Conservation (phyloP, 495 filamentous ascomycete species). For the Diplogelasinospora grovesii region DNA sequence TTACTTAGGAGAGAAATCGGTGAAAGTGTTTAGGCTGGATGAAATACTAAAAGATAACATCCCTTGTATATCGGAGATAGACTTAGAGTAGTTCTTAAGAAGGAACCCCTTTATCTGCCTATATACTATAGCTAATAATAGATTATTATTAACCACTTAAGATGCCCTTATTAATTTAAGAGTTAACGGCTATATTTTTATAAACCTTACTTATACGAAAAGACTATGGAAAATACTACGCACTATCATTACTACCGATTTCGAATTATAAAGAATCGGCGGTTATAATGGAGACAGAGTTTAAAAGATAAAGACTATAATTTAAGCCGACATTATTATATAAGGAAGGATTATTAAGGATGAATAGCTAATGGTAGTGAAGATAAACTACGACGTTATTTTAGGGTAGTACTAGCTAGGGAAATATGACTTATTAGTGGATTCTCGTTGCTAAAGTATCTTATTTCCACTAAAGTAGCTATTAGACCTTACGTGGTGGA, state of each 20-base stretch:
- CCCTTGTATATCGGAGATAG: no score
- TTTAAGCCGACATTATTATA: neutral
- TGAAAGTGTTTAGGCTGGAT: no score
- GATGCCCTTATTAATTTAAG: neutral
- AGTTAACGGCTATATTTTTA: slow-evolving; percentile 1
- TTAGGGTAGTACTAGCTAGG: neutral
- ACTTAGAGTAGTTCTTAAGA: neutral
- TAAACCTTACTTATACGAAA: neutral
- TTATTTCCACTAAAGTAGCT: neutral
- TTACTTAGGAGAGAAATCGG: neutral
- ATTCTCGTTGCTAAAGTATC: neutral
- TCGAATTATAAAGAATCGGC: neutral
- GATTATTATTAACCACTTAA: neutral
- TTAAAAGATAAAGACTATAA: neutral
- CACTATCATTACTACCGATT: neutral
- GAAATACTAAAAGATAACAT: neutral
- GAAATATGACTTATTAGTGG: neutral
- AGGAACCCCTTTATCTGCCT: neutral
- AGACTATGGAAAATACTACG: neutral
- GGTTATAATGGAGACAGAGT: neutral
- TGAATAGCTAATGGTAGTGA: neutral
- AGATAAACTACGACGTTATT: neutral
- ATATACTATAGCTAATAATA: neutral
- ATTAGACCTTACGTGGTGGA: neutral
- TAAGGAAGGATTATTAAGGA: neutral